Evolutionary conservation across 495 filamentous ascomycete species (phyloP).

Genomic region (Penicillium atrosanguineum): DNA sequence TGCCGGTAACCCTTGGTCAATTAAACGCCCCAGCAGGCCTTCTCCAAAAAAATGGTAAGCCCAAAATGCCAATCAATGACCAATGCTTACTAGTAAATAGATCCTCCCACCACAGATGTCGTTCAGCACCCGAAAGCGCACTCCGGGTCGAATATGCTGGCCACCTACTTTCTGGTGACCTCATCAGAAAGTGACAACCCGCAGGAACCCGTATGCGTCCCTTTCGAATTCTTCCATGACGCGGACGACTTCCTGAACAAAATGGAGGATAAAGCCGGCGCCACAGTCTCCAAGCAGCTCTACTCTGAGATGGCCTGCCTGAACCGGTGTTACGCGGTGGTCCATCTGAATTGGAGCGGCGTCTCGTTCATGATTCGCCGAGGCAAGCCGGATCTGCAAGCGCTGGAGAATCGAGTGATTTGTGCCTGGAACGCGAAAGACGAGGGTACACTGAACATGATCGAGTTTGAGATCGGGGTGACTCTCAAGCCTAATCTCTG

Average conservation of each 20-base stretch:
- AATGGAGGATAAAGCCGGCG: constrained; percentile 10
- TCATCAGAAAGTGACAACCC: constrained; percentile 5
- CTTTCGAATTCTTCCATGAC: constrained; percentile 12
- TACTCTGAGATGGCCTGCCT: not conserved
- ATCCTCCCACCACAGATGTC: not conserved
- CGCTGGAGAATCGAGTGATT: constrained; percentile 6
- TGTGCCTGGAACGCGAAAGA: constrained; percentile 14
- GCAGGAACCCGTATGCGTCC: constrained; percentile 10
- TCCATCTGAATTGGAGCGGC: constrained; percentile 5
- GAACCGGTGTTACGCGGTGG: constrained; percentile 3
- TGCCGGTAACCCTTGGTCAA: not conserved
- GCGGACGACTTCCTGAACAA: constrained; percentile 9
- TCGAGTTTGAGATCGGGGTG: constrained; percentile 13
- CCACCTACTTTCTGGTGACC: constrained; percentile 18
- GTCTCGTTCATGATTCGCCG: constrained; percentile 11
- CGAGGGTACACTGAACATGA: not conserved
- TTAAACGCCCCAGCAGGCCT: not conserved
- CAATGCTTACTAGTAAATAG: not conserved
- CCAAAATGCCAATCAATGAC: not conserved
- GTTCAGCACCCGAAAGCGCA: not conserved
- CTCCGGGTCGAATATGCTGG: not conserved
- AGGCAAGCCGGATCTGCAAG: constrained; percentile 5
- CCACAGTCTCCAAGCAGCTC: not conserved
- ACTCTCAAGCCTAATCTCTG: constrained; percentile 4
- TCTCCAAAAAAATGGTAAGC: not conserved